phyloP scores from a whole-genome alignment of 768 basidiomycete genomes.

The Suillus americanus region DNA sequence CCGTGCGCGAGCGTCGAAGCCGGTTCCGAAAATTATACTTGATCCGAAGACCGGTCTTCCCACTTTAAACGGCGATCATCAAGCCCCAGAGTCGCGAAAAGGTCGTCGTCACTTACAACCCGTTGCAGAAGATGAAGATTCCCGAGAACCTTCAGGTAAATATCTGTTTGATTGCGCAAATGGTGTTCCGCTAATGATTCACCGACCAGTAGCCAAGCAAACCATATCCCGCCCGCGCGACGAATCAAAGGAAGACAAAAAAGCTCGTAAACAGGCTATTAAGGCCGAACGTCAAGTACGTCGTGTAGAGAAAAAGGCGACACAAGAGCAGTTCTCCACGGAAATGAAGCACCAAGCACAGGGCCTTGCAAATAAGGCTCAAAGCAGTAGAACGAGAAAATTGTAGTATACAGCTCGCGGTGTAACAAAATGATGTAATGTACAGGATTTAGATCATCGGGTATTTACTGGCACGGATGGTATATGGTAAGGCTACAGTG shows the following conservation, averaged over 20 bases:
- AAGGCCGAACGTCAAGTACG: constrained; percentile 67
- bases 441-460: constrained; percentile 3
- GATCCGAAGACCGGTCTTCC: constrained; percentile 82
- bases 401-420: constrained; percentile 14
- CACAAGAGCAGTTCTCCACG: constrained; percentile 58
- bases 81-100: constrained; percentile 10
- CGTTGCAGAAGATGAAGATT: constrained; percentile 28
- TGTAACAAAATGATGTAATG: constrained; percentile 1
- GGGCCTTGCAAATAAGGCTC: constrained; percentile 45
- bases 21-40: constrained; percentile 63
- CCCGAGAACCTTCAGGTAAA: neutral
- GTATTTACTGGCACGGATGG: constrained; percentile 3
- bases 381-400: constrained; percentile 18
- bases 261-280: constrained; percentile 64
- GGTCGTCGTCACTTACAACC: constrained; percentile 14
- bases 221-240: constrained; percentile 70
- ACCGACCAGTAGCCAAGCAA: constrained; percentile 22
- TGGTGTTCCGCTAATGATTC: constrained; percentile 6
- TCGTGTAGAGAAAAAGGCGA: constrained; percentile 65
- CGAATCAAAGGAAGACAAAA: constrained; percentile 78
- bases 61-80: constrained; percentile 33
- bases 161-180: neutral
- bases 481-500: constrained; percentile 5
- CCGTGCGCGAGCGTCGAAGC: constrained; percentile 54
- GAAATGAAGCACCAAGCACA: constrained; percentile 65